Conservation (phyloP, 2,329 filamentous ascomycete species). For the Venturiaceae sp. region DNA sequence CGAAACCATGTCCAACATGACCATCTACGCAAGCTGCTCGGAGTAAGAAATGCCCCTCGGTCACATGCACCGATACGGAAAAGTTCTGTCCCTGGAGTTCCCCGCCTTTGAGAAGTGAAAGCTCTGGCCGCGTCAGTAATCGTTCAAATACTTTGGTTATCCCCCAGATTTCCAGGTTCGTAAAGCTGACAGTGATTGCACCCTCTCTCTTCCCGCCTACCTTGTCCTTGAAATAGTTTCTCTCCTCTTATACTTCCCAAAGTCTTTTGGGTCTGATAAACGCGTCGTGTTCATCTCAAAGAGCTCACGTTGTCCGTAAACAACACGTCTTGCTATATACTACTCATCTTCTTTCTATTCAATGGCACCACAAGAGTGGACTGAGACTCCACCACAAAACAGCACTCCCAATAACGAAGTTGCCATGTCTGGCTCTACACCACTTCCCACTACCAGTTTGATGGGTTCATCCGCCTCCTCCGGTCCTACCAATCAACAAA, state of each 20-base stretch:
- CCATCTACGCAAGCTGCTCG: background rate
- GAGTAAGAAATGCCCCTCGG: background rate
- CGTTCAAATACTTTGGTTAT: background rate
- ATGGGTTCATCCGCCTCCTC: background rate
- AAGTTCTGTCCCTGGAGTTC: background rate
- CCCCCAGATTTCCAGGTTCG: background rate
- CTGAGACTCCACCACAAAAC: background rate
- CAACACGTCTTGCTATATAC: background rate
- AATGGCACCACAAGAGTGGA: background rate
- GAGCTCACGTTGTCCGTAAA: background rate
- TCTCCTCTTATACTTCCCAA: background rate
- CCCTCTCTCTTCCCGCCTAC: background rate
- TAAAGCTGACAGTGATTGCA: background rate
- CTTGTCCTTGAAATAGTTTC: background rate
- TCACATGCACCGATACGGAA: background rate
- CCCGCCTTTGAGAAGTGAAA: background rate
- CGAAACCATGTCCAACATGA: background rate
- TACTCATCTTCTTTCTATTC: background rate
- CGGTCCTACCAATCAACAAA: constrained; percentile 1
- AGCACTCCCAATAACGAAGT: background rate
- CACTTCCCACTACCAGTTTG: background rate
- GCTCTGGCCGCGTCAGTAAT: background rate
- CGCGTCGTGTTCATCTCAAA: background rate
- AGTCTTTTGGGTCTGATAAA: background rate
- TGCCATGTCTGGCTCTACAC: background rate